Conservation (phyloP, 2,329 filamentous ascomycete genomes). For the Cytospora piceae region DNA sequence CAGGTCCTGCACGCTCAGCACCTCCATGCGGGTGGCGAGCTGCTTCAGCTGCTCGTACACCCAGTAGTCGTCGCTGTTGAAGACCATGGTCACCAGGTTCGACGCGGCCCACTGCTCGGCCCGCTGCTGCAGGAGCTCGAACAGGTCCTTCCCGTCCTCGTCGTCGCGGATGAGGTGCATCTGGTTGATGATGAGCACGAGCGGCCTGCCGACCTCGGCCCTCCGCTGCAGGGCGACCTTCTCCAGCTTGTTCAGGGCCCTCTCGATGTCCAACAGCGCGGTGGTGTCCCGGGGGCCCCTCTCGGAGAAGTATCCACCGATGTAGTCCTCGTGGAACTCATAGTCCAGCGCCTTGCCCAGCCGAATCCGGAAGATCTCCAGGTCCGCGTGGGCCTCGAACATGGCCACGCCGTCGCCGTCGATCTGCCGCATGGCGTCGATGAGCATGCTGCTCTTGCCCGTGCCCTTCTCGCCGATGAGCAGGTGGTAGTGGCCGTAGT, state of each 20-base stretch:
- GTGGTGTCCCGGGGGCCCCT: conserved; percentile 89
- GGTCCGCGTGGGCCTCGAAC: conserved; percentile 94
- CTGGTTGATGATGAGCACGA: conserved; percentile 94
- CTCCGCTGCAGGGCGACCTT: conserved; percentile 84
- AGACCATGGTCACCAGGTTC: conserved; percentile 86
- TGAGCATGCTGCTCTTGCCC: conserved; percentile 93
- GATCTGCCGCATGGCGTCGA: conserved; percentile 93
- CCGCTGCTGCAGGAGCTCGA: conserved; percentile 92
- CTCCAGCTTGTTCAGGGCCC: conserved; percentile 96
- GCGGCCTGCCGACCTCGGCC: conserved; percentile 63
- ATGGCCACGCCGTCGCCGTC: conserved; percentile 89
- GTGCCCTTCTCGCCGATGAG: conserved; percentile 95
- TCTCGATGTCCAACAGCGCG: conserved; percentile 90
- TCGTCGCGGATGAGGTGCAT: conserved; percentile 90
- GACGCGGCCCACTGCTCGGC: conserved; percentile 96
- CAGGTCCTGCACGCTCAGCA: conserved; percentile 83
- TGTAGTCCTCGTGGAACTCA: conserved; percentile 97
- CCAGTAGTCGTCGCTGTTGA: conserved; percentile 99
- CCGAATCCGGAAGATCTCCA: conserved; percentile 91
- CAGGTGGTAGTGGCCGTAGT: conserved; percentile 84
- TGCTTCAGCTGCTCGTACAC: conserved; percentile 94
- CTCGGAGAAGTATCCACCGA: conserved; percentile 94
- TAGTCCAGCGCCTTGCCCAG: conserved; percentile 94
- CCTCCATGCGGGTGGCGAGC: conserved; percentile 91
- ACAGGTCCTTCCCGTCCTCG: conserved; percentile 87